Base-by-base conservation (phyloP, 2,329 filamentous ascomycete species). In the Alternaria viburni region DNA sequence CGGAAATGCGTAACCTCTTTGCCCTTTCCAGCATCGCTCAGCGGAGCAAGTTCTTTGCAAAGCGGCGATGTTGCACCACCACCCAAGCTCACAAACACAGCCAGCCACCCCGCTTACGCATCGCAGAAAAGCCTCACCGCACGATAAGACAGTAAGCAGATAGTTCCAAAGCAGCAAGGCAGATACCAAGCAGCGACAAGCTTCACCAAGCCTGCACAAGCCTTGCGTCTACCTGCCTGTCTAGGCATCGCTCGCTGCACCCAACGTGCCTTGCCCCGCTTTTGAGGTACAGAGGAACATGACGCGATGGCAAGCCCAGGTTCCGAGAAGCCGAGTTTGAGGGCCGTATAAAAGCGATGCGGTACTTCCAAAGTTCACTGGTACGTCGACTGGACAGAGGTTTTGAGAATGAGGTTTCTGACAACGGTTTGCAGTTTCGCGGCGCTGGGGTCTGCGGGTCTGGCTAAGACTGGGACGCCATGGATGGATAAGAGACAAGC, bases 191-290 rank as follows among this genome's bases (percentile, higher is more conserved):
- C 63, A 43, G 47, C 23, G 56, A 67, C 59, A 71, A 69, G 68
- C 67, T 57, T 64, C 54, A 28, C 61, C 62, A 65, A 69, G 65
- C 62, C 62, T 54, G 52, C 46, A 32, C 51, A 69, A 69, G 67
- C 65, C 59, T 68, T 65, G 25, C 25, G 12, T 8, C 12, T 43
- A 69, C 67, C 68, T 70, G 59, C 67, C 62, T 65, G 26, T 55
- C 43, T 28, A 25, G 62, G 64, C 30, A 64, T 61, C 49, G 64
- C 54, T 32, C 44, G 49, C 56, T 51, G 54, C 57, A 51, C 56
- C 13, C 15, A n/a, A 6, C 7, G 12, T 5, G 25, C 56, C 25
- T 30, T 30, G 54, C 61, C 64, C 64, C 61, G 57, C 46, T 62
- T 62, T 57, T 21, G 13, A 56, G 49, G 47, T 30, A 58, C 13